Conservation (phyloP, 2,329 filamentous ascomycete genomes). For the Alternaria longipes region DNA sequence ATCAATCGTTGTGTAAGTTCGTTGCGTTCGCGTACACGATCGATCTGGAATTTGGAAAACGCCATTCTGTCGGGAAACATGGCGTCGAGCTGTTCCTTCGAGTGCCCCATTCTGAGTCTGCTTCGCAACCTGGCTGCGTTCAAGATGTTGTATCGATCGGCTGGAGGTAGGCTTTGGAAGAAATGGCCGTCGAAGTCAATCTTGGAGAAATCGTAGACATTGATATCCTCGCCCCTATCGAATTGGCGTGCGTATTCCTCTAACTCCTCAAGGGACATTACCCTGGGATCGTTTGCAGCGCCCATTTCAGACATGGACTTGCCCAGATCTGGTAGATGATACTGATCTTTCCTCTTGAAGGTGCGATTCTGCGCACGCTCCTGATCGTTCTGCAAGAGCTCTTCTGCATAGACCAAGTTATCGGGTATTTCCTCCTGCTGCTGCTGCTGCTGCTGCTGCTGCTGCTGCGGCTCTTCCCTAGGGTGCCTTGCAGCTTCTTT, state of each 20-base stretch:
- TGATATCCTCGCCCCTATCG: constrained; percentile 87
- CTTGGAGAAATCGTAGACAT: constrained; percentile 92
- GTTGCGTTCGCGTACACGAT: constrained; percentile 90
- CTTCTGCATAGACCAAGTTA: constrained; percentile 88
- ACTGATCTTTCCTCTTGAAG: constrained; percentile 92
- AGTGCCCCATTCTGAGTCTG: constrained; percentile 91
- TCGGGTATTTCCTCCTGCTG: constrained; percentile 77
- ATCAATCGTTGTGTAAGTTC: constrained; percentile 94
- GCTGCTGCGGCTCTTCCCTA: constrained; percentile 59
- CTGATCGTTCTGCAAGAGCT: constrained; percentile 74
- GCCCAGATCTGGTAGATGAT: constrained; percentile 89
- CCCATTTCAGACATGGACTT: constrained; percentile 84
- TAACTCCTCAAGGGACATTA: constrained; percentile 95
- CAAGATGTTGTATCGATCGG: constrained; percentile 95
- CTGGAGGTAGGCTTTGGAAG: constrained; percentile 87
- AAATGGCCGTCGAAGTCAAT: constrained; percentile 98
- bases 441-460: constrained; percentile 63
- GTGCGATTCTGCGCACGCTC: constrained; percentile 78
- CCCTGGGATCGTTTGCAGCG: constrained; percentile 87
- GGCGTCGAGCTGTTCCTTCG: constrained; percentile 91
- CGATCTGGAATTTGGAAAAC: constrained; percentile 96
- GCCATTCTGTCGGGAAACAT: constrained; percentile 99
- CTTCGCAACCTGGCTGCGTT: constrained; percentile 92
- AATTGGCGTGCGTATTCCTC: constrained; percentile 95
- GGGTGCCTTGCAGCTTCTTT: constrained; percentile 56